Percentiles rank a stretch among this genome's conserved stretches.
phyloP scores from a whole-genome alignment of 192 early-diverging fungal species.

The Funneliformis geosporum region DNA sequence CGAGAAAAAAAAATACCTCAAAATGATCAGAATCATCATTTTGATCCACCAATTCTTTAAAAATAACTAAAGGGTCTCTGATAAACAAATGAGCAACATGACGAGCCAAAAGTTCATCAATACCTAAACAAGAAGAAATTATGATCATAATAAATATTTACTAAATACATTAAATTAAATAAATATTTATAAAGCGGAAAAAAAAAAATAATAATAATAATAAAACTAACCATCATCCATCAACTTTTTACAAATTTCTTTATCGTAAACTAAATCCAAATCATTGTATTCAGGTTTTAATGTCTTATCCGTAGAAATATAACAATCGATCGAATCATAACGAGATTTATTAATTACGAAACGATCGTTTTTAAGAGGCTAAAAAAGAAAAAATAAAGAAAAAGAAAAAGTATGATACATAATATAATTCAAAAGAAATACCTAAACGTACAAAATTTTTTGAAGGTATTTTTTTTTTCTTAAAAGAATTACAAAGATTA shows the following conservation, averaged over 20 bases:
- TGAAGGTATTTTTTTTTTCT: constrained; percentile 34
- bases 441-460: not conserved
- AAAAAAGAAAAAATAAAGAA: constrained; percentile 34
- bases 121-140: constrained; percentile 29
- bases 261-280: constrained; percentile 78
- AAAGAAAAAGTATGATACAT: not conserved
- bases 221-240: constrained; percentile 52
- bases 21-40: constrained; percentile 95
- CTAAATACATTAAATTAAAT: not conserved
- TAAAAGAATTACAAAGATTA: not conserved
- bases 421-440: too few relatives aligned
- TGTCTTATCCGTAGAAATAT: constrained; percentile 70
- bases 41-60: constrained; percentile 83
- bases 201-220: not conserved
- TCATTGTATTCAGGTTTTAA: constrained; percentile 94
- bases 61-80: constrained; percentile 96
- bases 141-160: not conserved
- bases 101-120: constrained; percentile 86
- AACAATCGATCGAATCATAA: constrained; percentile 93
- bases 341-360: constrained; percentile 94
- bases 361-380: constrained; percentile 69
- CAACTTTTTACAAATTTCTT: constrained; percentile 74
- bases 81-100: constrained; percentile 98
- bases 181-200: too few relatives aligned
- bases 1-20: constrained; percentile 56